Percentiles rank a stretch among this genome's conserved stretches.
Evolutionary conservation across 345 rosid genomes (phyloP).

Genomic region (Hypericum androsaemum): DNA sequence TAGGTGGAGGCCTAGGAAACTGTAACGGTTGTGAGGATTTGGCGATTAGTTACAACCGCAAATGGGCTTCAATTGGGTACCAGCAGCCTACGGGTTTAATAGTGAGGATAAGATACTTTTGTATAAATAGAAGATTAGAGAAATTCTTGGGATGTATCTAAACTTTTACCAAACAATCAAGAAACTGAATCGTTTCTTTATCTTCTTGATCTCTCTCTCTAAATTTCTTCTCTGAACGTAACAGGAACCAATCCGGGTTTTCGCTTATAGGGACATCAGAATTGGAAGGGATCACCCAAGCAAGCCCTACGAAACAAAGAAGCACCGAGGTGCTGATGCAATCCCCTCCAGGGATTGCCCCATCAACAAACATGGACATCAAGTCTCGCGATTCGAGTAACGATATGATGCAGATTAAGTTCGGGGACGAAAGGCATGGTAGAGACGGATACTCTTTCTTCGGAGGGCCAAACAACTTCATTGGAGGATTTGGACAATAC

Average conservation of each 20-base stretch:
- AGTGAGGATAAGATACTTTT: too few relatives aligned
- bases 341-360: conserved; percentile 24
- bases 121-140: too few relatives aligned
- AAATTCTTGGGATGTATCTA: too few relatives aligned
- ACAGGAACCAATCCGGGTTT: conserved; percentile 23
- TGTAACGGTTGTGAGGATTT: too few relatives aligned
- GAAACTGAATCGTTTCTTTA: too few relatives aligned
- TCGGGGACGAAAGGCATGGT: conserved; percentile 18
- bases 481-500: conserved; percentile 28
- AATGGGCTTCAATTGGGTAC: too few relatives aligned
- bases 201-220: too few relatives aligned
- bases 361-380: conserved; percentile 28
- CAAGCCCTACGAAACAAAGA: conserved; percentile 35
- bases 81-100: too few relatives aligned
- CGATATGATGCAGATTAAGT: conserved; percentile 7
- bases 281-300: conserved; percentile 23
- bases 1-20: conserved; percentile 23
- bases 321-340: conserved; percentile 15
- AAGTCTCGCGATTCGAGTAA: conserved; percentile 20
- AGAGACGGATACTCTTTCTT: conserved; percentile 16
- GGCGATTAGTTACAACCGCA: too few relatives aligned
- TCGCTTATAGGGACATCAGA: conserved; percentile 29
- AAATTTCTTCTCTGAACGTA: too few relatives aligned
- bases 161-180: too few relatives aligned
- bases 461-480: conserved; percentile 1